phyloP scores from a whole-genome alignment of 768 basidiomycete species.

The Cantharellus cinnabarinus region DNA sequence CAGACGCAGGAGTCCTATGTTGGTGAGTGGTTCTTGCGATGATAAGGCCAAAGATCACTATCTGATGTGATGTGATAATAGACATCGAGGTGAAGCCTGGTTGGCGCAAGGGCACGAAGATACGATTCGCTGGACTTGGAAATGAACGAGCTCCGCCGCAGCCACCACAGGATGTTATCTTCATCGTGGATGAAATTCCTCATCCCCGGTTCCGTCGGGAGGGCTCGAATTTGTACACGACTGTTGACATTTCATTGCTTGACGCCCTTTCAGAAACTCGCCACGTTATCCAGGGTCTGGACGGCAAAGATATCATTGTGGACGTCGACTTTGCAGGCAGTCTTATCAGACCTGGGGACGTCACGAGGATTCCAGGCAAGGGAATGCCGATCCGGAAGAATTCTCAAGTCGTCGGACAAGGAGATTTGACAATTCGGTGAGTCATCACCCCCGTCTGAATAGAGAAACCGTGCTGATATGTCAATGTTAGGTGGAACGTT shows the following conservation, averaged over 20 bases:
- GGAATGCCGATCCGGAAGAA: constrained; percentile 50
- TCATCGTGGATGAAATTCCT: constrained; percentile 37
- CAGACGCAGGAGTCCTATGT: constrained; percentile 29
- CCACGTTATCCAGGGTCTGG: constrained; percentile 33
- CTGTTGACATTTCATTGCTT: constrained; percentile 35
- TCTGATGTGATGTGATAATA: constrained; percentile 13
- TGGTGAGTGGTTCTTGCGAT: not conserved
- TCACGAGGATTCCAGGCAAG: constrained; percentile 32
- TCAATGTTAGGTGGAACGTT: not conserved
- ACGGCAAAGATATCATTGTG: constrained; percentile 32
- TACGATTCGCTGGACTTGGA: constrained; percentile 37
- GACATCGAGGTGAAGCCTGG: constrained; percentile 42
- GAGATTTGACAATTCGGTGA: constrained; percentile 44
- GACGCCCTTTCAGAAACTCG: constrained; percentile 28
- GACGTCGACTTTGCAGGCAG: constrained; percentile 29
- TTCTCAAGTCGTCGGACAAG: constrained; percentile 32
- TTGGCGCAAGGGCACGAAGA: constrained; percentile 37
- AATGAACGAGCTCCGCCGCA: constrained; percentile 37
- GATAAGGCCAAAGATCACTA: not conserved
- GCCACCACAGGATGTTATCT: constrained; percentile 40
- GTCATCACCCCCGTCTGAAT: constrained; percentile 10
- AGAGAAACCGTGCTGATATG: not conserved
- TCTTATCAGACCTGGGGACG: constrained; percentile 25
- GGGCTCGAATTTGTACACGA: constrained; percentile 34
- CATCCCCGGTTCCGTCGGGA: constrained; percentile 37